A percentile compares a stretch with the other conserved stretches of the same genome.
phyloP scores from a whole-genome alignment of 1,284 basidiomycete species.

The Inonotus obliquus region DNA sequence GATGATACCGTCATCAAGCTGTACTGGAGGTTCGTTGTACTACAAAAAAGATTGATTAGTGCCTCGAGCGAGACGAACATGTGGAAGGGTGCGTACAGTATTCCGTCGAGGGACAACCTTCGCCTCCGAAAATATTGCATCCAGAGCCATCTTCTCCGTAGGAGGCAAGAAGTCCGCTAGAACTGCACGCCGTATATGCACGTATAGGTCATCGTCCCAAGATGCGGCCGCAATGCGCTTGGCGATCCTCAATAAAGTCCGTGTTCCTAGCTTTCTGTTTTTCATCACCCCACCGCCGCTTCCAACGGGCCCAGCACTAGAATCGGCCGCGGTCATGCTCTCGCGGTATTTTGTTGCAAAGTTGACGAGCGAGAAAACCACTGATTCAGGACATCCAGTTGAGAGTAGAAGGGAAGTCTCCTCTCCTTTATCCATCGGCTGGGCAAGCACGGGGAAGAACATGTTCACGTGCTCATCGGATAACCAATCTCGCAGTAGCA shows the following conservation, averaged over 20 bases:
- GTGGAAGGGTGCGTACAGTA: constrained; percentile 30
- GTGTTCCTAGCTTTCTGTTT: constrained; percentile 57
- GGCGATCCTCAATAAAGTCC: constrained; percentile 53
- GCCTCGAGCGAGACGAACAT: neutral
- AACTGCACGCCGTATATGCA: constrained; percentile 44
- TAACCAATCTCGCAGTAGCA: constrained; percentile 60
- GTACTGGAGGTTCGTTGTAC: constrained; percentile 46
- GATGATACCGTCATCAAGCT: constrained; percentile 33
- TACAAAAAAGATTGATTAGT: constrained; percentile 23
- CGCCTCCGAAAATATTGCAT: constrained; percentile 46
- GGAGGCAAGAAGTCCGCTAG: constrained; percentile 57
- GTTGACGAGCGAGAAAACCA: constrained; percentile 34
- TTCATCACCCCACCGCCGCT: constrained; percentile 40
- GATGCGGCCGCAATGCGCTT: constrained; percentile 42
- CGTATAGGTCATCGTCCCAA: constrained; percentile 40
- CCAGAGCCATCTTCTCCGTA: constrained; percentile 50
- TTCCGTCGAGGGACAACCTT: constrained; percentile 40
- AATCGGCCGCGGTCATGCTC: constrained; percentile 45
- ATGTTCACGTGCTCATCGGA: constrained; percentile 61
- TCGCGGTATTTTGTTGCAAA: constrained; percentile 56
- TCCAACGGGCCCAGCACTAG: neutral
- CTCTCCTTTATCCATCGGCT: constrained; percentile 52
- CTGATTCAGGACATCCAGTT: constrained; percentile 36
- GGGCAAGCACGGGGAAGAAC: constrained; percentile 57
- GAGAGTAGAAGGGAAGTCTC: constrained; percentile 40